These are phyloP conservation scores for Sophora flavescens DNA, from an alignment of 306 rosid species.

Conservation along the genomic window DNA sequence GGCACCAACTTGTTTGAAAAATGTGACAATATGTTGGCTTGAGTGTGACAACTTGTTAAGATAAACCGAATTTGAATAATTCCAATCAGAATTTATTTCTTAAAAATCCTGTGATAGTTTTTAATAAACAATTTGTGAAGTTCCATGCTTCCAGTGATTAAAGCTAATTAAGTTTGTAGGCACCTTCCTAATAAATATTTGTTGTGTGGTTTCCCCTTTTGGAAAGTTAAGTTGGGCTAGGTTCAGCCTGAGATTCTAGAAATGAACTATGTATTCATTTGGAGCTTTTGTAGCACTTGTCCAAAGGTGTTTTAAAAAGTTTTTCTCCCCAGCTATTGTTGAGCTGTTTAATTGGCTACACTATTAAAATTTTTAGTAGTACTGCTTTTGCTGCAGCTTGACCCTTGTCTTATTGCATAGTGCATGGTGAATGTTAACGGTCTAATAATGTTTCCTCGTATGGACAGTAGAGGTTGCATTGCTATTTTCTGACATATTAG, in stretches of 20 bases:
- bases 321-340: neutral
- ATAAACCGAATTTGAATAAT: neutral
- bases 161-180: constrained; percentile 17
- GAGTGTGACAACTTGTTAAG: neutral
- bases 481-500: constrained; percentile 21
- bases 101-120: neutral
- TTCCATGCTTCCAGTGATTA: constrained; percentile 11
- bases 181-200: neutral
- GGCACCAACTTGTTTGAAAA: constrained; percentile 9
- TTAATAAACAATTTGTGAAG: constrained; percentile 13
- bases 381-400: constrained; percentile 11
- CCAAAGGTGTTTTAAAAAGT: neutral
- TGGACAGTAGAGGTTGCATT: constrained; percentile 1
- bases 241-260: constrained; percentile 5
- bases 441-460: neutral
- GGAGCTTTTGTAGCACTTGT: constrained; percentile 3
- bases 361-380: neutral
- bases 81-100: neutral
- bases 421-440: constrained; percentile 29
- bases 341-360: constrained; percentile 1
- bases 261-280: constrained; percentile 1
- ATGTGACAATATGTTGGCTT: constrained; percentile 2
- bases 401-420: neutral
- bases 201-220: neutral
- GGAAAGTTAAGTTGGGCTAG: neutral